phyloP scores from a whole-genome alignment of 1,139 yeast species.

The Geotrichum aggregatum region DNA sequence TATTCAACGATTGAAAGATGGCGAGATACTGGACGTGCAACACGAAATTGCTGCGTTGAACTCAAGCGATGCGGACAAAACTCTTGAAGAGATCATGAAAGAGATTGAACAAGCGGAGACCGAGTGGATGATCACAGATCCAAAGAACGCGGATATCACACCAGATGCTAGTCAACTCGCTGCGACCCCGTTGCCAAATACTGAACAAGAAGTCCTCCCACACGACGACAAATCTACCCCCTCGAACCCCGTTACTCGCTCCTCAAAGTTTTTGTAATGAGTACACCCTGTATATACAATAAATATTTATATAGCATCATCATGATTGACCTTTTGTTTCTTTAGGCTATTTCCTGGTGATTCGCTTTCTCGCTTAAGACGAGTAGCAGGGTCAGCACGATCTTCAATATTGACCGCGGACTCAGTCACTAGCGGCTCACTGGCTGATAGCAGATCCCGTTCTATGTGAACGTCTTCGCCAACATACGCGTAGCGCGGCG shows the following conservation, averaged over 20 bases:
- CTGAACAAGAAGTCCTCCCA: neutral
- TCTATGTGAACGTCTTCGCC: too few relatives aligned
- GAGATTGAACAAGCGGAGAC: conserved; percentile 21
- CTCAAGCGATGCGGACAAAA: conserved; percentile 17
- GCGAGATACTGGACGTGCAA: conserved; percentile 16
- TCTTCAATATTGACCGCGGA: neutral
- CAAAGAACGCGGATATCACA: neutral
- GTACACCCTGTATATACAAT: neutral
- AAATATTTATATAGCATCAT: neutral
- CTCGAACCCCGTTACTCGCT: neutral
- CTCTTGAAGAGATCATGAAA: conserved; percentile 19
- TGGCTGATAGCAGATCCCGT: too few relatives aligned
- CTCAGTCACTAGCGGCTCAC: too few relatives aligned
- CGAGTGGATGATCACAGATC: conserved; percentile 22
- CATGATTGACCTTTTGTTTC: neutral
- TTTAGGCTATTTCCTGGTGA: neutral
- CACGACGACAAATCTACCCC: too few relatives aligned
- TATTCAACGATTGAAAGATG: conserved; percentile 9
- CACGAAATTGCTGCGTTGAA: conserved; percentile 10
- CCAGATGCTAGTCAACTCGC: too few relatives aligned
- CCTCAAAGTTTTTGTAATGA: neutral
- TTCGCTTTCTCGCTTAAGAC: neutral
- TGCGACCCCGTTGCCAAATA: too few relatives aligned
- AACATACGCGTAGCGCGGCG: conserved; percentile 10
- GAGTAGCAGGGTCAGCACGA: neutral